Conservation (phyloP, 1,139 yeast genomes). For the Candida sojae region DNA sequence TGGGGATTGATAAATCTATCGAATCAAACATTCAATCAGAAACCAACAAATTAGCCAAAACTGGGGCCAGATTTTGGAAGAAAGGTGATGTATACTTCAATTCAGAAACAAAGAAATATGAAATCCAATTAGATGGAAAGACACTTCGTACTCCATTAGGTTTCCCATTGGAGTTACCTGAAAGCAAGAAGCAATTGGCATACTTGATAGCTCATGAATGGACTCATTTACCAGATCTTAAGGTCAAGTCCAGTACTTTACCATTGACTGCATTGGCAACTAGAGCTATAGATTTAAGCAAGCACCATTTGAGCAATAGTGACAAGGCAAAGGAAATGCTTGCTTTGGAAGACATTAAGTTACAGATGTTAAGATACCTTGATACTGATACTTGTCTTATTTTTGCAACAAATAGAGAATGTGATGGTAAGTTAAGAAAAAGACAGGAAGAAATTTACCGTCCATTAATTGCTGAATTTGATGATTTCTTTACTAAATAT, state of each 20-base stretch:
- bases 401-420: constrained; percentile 79
- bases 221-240: constrained; percentile 69
- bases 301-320: constrained; percentile 18
- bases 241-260: constrained; percentile 75
- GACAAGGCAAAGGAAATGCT: constrained; percentile 46
- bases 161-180: constrained; percentile 64
- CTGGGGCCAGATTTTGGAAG: constrained; percentile 83
- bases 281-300: constrained; percentile 74
- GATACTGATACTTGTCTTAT: constrained; percentile 93
- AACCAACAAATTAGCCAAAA: constrained; percentile 70
- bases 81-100: constrained; percentile 54
- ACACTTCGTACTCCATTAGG: constrained; percentile 87
- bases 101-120: constrained; percentile 32
- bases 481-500: constrained; percentile 55
- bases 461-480: constrained; percentile 72
- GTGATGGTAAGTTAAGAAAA: constrained; percentile 75
- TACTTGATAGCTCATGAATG: constrained; percentile 84
- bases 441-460: constrained; percentile 76
- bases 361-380: constrained; percentile 69
- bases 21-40: constrained; percentile 60
- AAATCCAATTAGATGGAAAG: constrained; percentile 69
- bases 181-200: constrained; percentile 62
- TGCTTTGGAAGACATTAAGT: constrained; percentile 54
- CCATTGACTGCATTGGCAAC: constrained; percentile 89
- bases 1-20: constrained; percentile 43